phyloP scores from a whole-genome alignment of 208 protist genomes.

The Leishmania aethiopica region DNA sequence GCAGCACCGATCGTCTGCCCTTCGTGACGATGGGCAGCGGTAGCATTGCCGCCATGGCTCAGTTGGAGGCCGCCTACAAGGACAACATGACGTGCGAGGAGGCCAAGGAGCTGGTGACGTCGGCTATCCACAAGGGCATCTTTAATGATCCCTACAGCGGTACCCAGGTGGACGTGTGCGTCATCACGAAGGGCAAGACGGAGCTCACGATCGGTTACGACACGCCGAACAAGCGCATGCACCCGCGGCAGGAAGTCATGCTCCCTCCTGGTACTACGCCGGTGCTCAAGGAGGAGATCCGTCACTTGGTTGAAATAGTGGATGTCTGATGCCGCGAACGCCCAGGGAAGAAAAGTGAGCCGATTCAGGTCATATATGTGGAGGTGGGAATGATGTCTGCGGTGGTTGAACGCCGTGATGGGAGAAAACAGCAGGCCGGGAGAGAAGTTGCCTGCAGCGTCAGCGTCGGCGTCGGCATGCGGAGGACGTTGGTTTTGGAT shows the following conservation, averaged over 20 bases:
- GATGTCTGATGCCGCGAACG: slow-evolving; percentile 40
- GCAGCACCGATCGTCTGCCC: slow-evolving; percentile 97
- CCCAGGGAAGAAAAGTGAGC: background rate
- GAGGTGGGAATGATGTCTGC: no score
- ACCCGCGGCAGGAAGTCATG: slow-evolving; percentile 71
- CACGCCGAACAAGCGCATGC: slow-evolving; percentile 83
- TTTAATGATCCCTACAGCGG: slow-evolving; percentile 99
- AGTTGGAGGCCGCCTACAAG: slow-evolving; percentile 98
- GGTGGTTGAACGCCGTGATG: background rate
- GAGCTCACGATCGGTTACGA: slow-evolving; percentile 87
- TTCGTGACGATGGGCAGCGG: slow-evolving; percentile 99
- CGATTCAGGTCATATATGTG: background rate
- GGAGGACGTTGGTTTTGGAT: background rate
- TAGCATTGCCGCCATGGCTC: slow-evolving; percentile 98
- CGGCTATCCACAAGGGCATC: slow-evolving; percentile 99
- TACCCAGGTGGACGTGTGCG: slow-evolving; percentile 98
- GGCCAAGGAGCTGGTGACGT: slow-evolving; percentile 96
- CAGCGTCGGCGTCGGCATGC: background rate
- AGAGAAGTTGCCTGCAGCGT: background rate
- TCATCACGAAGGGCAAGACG: slow-evolving; percentile 94
- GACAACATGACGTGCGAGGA: slow-evolving; percentile 95
- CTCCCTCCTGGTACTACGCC: slow-evolving; percentile 85
- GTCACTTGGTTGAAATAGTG: slow-evolving; percentile 74
- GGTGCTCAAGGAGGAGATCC: slow-evolving; percentile 77
- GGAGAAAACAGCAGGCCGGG: background rate